phyloP scores from a whole-genome alignment of 2,329 filamentous ascomycete genomes.

The Exophiala alcalophila region DNA sequence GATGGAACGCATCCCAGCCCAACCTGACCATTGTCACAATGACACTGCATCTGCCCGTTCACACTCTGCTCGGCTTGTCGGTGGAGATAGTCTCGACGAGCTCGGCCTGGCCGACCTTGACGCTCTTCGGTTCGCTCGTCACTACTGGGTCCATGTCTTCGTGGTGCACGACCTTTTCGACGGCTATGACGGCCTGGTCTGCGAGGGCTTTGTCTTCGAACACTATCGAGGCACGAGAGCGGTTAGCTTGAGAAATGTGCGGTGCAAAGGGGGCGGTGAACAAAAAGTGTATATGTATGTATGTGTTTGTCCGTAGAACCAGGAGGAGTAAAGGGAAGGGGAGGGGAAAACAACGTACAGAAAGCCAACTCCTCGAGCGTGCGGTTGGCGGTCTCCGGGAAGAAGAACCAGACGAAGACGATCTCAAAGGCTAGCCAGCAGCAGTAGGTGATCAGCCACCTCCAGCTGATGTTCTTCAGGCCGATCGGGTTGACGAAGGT shows the following conservation, averaged over 20 bases:
- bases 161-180: slow-evolving; percentile 37
- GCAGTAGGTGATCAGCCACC: slow-evolving; percentile 46
- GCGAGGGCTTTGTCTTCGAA: slow-evolving; percentile 40
- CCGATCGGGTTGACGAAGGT: slow-evolving; percentile 49
- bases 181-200: slow-evolving; percentile 38
- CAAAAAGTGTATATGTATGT: too few species aligned
- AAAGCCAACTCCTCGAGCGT: slow-evolving; percentile 50
- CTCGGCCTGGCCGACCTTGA: slow-evolving; percentile 7
- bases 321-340: not conserved
- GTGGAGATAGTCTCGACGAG: slow-evolving; percentile 8
- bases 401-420: slow-evolving; percentile 45
- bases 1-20: too few species aligned
- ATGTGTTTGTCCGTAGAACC: too few species aligned
- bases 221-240: slow-evolving; percentile 34
- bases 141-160: slow-evolving; percentile 24
- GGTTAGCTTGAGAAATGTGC: too few species aligned
- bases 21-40: too few species aligned
- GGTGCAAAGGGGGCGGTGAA: too few species aligned
- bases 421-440: slow-evolving; percentile 44
- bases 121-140: slow-evolving; percentile 6
- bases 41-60: not conserved
- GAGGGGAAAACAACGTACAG: slow-evolving; percentile 25
- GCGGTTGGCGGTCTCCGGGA: slow-evolving; percentile 43
- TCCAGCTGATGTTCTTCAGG: slow-evolving; percentile 44
- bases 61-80: slow-evolving; percentile 8